Evolutionary conservation across 164 flowering plant genomes (phyloP).

Genomic region (Dillenia turbinata): DNA sequence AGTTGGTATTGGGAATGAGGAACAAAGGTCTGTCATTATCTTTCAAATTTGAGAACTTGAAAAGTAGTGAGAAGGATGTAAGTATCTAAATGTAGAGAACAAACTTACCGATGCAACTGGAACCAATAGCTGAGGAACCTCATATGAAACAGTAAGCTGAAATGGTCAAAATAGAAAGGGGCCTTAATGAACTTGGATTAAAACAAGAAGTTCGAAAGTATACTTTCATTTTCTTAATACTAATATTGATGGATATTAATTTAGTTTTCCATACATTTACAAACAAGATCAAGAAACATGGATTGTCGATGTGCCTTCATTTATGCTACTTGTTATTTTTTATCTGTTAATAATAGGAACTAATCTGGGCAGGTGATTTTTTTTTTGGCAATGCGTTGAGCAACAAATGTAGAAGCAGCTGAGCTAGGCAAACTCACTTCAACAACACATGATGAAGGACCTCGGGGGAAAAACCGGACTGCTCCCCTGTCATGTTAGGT

Average conservation of each 20-base stretch:
- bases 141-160: slow-evolving; percentile 93
- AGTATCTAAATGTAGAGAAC: neutral
- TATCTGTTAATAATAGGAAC: too few relatives aligned
- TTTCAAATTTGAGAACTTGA: neutral
- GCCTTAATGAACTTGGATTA: neutral
- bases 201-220: neutral
- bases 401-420: neutral
- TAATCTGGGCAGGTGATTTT: too few relatives aligned
- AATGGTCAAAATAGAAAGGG: slow-evolving; percentile 15
- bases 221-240: too few relatives aligned
- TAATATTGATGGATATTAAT: too few relatives aligned
- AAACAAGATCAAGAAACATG: too few relatives aligned
- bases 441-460: slow-evolving; percentile 70
- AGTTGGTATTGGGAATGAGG: too few relatives aligned
- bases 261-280: too few relatives aligned
- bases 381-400: too few relatives aligned
- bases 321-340: too few relatives aligned
- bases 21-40: too few relatives aligned
- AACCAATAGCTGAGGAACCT: slow-evolving; percentile 63
- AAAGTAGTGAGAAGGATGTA: too few relatives aligned
- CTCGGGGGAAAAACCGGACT: slow-evolving; percentile 86
- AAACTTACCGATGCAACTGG: slow-evolving; percentile 86
- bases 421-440: slow-evolving; percentile 45
- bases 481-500: slow-evolving; percentile 69
- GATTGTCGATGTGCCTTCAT: too few relatives aligned